Base-by-base conservation (phyloP, 495 filamentous ascomycete species). In the Trichoderma erinaceum region DNA sequence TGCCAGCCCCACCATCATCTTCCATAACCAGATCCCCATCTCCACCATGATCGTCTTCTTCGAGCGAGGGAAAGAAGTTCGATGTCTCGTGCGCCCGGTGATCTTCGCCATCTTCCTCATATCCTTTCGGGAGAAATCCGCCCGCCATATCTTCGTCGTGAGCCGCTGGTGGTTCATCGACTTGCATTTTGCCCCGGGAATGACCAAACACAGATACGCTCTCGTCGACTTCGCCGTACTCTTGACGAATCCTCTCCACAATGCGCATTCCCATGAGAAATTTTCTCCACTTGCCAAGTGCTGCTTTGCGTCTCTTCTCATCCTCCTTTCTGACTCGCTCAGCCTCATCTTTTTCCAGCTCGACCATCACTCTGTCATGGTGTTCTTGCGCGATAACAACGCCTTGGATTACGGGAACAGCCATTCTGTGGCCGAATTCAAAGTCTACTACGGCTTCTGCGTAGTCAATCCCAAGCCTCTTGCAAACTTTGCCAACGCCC, bases 371-470 rank as follows among this genome's bases (percentile, higher is more conserved):
- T 32, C 84, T 70, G 8, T 88, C 87, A 70, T 90, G 86, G 71
- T 96, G 83, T 75, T 93, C 93, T 65, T 83, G 83, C 0, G 95
- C 93, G 2, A 97, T 82, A 0, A 99, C 92, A 0, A 98, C 92
- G 0, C 96, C 95, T 64, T 92, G 88, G 56, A 98, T 87, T 2
- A 96, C 88, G 12, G 95, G 95, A 21, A 97, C 91, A 11, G 95
- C 96, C 84, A 94, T 90, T 70, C 93, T 88, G 63, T 91, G 88
- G 12, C 92, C 91, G 78, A 99, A 99, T 75, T 99, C 95, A 78
- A 99, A 99, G 4, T 92, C 96, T 4, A 90, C 93, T 12, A 97
- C 94, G 23, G 96, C 95, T 73, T 99, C 95, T 0, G 96, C 96
- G 75, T 88, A 96, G 71, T 96, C 91, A 48, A 99, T 89, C 18